Evolutionary conservation across 495 filamentous ascomycete genomes (phyloP), one percentile per base, ranked within the genome.

Genomic region (Cercophora scortea): DNA sequence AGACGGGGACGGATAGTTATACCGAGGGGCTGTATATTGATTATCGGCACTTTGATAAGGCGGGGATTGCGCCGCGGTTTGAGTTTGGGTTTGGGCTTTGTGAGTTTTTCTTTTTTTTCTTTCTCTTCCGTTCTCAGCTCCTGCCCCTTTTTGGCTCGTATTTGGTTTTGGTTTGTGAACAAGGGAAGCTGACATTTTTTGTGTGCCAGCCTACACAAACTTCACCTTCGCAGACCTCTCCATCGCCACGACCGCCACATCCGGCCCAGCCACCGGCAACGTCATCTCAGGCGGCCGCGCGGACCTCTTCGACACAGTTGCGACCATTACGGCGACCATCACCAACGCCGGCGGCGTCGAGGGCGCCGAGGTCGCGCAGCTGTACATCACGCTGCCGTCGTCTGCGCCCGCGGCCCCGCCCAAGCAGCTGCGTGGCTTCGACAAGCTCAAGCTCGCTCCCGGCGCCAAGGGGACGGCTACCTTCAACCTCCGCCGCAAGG

Each of bases 21-120:
- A 63, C 69, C 11, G 88, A 95, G 60, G 87, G 88, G 0, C 72
- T 94, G 15, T 86, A 82, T 49, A 79, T 95, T 55, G 91, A 96
- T 64, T 93, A 95, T 67, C 84, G 91, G 19, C 80, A 89, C 56
- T 95, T 95, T 62, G 90, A 96, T 70, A 79, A 79, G 36, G 55
- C 66, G 5, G 55, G 59, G 13, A 82, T 85, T 49, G 70, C 64
- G 17, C 83, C 82, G 8, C 72, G 81, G 19, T 87, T 75, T 49
- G 81, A 82, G 55, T 87, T 87, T 53, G 83, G 74, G 39, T 83
- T 73, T 54, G 81, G 77, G 13, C 58, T 80, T 52, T 79, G 73
- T 76, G 70, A 90, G 67, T 86, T 5, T 25, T 25, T 25, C 25
- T 25, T 25, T 25, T 5, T 5, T 25, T 25, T 25, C 25, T 2